Evolutionary conservation across 75 land plant genomes (phyloP).

Genomic region (Pinus taeda): DNA sequence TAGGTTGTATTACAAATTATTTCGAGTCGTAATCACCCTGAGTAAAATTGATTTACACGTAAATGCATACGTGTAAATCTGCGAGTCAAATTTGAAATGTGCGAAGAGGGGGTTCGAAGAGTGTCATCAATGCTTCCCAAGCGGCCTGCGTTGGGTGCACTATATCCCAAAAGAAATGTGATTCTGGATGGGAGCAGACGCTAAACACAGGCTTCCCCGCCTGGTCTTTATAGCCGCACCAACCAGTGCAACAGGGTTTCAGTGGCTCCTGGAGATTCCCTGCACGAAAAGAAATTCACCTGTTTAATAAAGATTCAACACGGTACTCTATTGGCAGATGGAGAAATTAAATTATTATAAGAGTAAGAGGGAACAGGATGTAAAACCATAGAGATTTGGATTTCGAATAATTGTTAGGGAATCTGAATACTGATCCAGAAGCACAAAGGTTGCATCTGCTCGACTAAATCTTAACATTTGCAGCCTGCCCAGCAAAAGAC

Average conservation of each 20-base stretch:
- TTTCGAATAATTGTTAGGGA: background rate
- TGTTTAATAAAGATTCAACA: too few relatives aligned
- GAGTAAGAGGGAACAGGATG: background rate
- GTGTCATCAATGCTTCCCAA: conserved; percentile 22
- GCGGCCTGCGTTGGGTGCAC: conserved; percentile 57
- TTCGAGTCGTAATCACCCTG: too few relatives aligned
- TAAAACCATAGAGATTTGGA: background rate
- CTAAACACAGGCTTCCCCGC: conserved; percentile 23
- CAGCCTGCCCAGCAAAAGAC: conserved; percentile 2
- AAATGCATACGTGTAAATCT: too few relatives aligned
- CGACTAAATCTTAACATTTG: background rate
- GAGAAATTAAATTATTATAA: background rate
- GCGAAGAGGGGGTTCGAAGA: background rate
- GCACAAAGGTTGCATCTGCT: background rate
- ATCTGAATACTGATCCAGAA: conserved; percentile 10
- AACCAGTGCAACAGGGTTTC: conserved; percentile 32
- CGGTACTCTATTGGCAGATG: too few relatives aligned
- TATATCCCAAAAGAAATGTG: conserved; percentile 47
- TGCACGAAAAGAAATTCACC: background rate
- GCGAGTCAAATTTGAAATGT: too few relatives aligned
- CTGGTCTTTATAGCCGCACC: background rate
- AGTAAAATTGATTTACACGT: too few relatives aligned
- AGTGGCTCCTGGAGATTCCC: conserved; percentile 1
- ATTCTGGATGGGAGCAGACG: conserved; percentile 19
- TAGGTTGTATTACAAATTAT: too few relatives aligned